These are phyloP conservation scores for Fusarium sp. DNA, from an alignment of 2,329 filamentous ascomycete genomes.

Conservation along the genomic window DNA sequence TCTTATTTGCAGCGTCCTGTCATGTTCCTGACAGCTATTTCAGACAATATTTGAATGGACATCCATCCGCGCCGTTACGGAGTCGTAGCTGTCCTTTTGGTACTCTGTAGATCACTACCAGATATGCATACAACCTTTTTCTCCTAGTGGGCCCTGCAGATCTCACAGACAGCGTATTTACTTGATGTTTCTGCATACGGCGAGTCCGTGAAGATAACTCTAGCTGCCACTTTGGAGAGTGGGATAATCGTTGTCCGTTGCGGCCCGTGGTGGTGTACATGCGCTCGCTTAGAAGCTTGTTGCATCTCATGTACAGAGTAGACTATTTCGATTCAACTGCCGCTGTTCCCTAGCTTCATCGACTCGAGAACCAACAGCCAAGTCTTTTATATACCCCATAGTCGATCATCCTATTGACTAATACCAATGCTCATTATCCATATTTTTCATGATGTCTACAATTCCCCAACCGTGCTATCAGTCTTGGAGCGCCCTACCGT, in stretches of 20 bases:
- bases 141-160: not conserved
- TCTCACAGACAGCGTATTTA: not conserved
- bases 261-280: not conserved
- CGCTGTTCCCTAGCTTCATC: not conserved
- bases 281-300: not conserved
- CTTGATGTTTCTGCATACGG: not conserved
- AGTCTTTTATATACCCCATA: not conserved
- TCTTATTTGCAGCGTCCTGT: too few species aligned
- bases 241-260: not conserved
- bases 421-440: not conserved
- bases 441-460: not conserved
- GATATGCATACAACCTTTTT: not conserved
- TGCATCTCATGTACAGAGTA: not conserved
- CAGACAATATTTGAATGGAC: fast-evolving
- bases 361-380: not conserved
- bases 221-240: not conserved
- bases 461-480: not conserved
- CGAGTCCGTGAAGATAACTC: not conserved
- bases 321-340: not conserved
- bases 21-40: not conserved
- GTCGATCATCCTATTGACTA: not conserved
- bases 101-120: not conserved
- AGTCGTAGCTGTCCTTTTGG: not conserved
- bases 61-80: not conserved
- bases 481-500: not conserved